Evolutionary conservation across 1,284 basidiomycete genomes (phyloP).

Genomic region (Cryptococcus neoformans): DNA sequence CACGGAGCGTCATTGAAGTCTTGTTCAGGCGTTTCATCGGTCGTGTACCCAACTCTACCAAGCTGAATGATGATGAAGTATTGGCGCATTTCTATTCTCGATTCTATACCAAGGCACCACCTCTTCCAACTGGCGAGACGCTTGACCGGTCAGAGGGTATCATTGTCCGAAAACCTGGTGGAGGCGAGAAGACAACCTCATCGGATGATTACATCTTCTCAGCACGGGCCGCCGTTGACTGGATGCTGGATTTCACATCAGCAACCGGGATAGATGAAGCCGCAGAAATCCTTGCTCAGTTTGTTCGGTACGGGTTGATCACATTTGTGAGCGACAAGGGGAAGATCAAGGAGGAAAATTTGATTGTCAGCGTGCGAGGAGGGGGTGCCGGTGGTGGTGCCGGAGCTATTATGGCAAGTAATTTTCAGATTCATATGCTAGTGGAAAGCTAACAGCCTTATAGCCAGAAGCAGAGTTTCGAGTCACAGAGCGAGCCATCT

Average conservation of each 20-base stretch:
- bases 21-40: slow-evolving; percentile 95
- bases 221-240: slow-evolving; percentile 84
- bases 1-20: slow-evolving; percentile 87
- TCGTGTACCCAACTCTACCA: slow-evolving; percentile 69
- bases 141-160: slow-evolving; percentile 54
- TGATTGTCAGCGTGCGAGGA: slow-evolving; percentile 72
- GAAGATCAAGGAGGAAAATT: slow-evolving; percentile 80
- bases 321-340: slow-evolving; percentile 61
- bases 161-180: slow-evolving; percentile 29
- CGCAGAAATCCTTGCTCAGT: slow-evolving; percentile 95
- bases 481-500: slow-evolving; percentile 90
- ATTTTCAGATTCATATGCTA: background rate
- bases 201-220: slow-evolving; percentile 71
- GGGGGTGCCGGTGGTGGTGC: slow-evolving; percentile 45
- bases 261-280: slow-evolving; percentile 95
- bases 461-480: slow-evolving; percentile 91
- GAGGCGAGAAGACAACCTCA: slow-evolving; percentile 3
- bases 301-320: slow-evolving; percentile 92
- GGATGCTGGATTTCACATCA: slow-evolving; percentile 97
- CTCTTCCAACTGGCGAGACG: slow-evolving; percentile 28
- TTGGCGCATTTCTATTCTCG: slow-evolving; percentile 44
- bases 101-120: slow-evolving; percentile 32
- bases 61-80: slow-evolving; percentile 40
- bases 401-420: slow-evolving; percentile 40
- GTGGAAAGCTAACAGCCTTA: background rate